phyloP scores from a whole-genome alignment of 257 asterid genomes.

The Dorcoceras hygrometricum region DNA sequence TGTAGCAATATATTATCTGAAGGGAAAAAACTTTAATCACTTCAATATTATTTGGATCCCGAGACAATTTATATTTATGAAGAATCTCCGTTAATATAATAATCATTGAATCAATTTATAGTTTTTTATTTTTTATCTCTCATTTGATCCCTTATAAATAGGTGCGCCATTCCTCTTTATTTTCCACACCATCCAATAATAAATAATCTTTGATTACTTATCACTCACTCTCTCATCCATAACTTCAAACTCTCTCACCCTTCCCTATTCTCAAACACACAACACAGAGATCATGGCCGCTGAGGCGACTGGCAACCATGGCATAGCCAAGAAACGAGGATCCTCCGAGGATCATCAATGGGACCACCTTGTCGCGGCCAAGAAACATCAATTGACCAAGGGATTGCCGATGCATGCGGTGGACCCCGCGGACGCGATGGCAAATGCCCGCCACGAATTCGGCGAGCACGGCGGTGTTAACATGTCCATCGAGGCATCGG shows the following conservation, averaged over 20 bases:
- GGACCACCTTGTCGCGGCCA: conserved; percentile 30
- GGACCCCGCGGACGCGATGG: conserved; percentile 82
- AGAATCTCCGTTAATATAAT: no score
- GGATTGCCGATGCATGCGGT: conserved; percentile 27
- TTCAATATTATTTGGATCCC: neutral
- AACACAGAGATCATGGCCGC: neutral
- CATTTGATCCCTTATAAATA: neutral
- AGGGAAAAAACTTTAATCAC: neutral
- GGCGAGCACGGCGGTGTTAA: conserved; percentile 99
- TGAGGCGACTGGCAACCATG: neutral
- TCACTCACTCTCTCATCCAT: neutral
- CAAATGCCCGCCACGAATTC: conserved; percentile 89
- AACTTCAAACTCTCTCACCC: neutral
- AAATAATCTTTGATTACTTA: neutral
- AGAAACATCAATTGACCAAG: conserved; percentile 33
- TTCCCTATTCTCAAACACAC: neutral
- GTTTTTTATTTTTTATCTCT: no score
- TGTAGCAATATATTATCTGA: no score
- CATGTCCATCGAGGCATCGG: conserved; percentile 99
- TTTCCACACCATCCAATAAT: neutral
- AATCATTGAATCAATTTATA: no score
- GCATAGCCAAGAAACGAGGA: neutral
- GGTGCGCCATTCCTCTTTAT: no score
- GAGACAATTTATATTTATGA: no score
- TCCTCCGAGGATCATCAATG: conserved; percentile 10